Percentiles rank a stretch among this genome's conserved stretches.
These are phyloP conservation scores for Phytophthora meadii DNA, from an alignment of 352 stramenopile genomes.

Conservation along the genomic window DNA sequence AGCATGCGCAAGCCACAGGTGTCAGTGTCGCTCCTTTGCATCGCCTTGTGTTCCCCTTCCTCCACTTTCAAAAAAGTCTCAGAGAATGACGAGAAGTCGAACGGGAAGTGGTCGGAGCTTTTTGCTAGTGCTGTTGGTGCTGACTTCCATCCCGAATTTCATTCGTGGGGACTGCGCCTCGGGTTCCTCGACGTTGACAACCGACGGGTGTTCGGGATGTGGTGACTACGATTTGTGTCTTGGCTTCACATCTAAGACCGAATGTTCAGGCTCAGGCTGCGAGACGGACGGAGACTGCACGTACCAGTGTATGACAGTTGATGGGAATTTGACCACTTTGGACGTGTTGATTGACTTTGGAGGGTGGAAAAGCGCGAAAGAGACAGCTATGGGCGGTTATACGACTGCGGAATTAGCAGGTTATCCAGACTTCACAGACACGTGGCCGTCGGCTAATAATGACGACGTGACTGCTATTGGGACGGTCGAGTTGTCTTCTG, in stretches of 20 bases:
- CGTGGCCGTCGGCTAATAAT: constrained; percentile 37
- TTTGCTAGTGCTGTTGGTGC: constrained; percentile 7
- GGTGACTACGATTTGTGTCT: constrained; percentile 34
- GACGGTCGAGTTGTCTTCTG: constrained; percentile 25
- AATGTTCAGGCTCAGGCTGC: constrained; percentile 37
- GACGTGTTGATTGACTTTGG: constrained; percentile 38
- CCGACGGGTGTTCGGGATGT: constrained; percentile 31
- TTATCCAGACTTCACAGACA: constrained; percentile 34
- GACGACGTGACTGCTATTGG: constrained; percentile 26
- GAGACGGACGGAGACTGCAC: constrained; percentile 41
- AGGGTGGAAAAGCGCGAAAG: constrained; percentile 34
- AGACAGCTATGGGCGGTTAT: constrained; percentile 27
- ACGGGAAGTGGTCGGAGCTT: constrained; percentile 1
- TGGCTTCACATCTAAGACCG: constrained; percentile 24
- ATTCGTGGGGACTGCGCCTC: constrained; percentile 21
- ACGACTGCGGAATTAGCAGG: constrained; percentile 2
- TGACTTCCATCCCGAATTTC: constrained; percentile 9
- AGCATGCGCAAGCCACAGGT: neutral
- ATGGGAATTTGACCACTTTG: constrained; percentile 28
- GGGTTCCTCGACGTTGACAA: constrained; percentile 34
- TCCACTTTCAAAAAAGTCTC: constrained; percentile 18
- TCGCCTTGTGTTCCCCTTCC: neutral
- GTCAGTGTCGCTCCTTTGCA: constrained; percentile 23
- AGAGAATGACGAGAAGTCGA: constrained; percentile 15
- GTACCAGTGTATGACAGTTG: constrained; percentile 31